phyloP scores from a whole-genome alignment of 108 stramenopile species.

The Nitzschia sp. region DNA sequence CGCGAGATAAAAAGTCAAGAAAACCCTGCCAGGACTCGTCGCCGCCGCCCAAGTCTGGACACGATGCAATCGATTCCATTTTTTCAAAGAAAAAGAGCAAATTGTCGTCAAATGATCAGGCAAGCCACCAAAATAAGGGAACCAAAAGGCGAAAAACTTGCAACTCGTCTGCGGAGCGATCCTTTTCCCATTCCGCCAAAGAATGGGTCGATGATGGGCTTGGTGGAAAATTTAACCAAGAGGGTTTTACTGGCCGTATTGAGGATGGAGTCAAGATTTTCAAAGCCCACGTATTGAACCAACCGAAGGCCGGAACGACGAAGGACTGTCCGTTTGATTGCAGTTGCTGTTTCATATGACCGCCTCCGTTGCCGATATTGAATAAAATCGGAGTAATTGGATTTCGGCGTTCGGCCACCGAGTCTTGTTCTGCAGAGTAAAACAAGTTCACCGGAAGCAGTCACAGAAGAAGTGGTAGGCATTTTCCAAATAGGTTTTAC shows the following conservation, averaged over 20 bases:
- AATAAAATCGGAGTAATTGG: too few species aligned
- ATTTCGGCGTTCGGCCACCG: too few species aligned
- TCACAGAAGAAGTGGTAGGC: too few species aligned
- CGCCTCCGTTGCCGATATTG: too few species aligned
- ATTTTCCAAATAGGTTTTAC: too few species aligned
- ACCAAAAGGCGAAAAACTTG: slow-evolving; percentile 6
- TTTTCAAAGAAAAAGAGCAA: slow-evolving; percentile 63
- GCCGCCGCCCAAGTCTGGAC: slow-evolving; percentile 12
- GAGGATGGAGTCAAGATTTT: slow-evolving; percentile 83
- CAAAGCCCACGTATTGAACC: slow-evolving; percentile 87
- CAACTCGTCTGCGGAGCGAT: neutral
- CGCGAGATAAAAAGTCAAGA: neutral
- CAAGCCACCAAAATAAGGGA: slow-evolving; percentile 9
- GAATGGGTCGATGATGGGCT: slow-evolving; percentile 85
- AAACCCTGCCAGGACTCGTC: neutral
- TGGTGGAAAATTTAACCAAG: slow-evolving; percentile 79
- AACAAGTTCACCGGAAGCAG: too few species aligned
- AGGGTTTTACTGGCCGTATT: slow-evolving; percentile 81
- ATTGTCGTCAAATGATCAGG: slow-evolving; percentile 1
- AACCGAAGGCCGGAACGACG: slow-evolving; percentile 63
- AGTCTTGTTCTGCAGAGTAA: too few species aligned
- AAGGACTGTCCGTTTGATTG: slow-evolving; percentile 90
- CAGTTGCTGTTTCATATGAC: slow-evolving; percentile 88
- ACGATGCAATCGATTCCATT: slow-evolving; percentile 72
- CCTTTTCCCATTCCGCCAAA: neutral